Conservation (phyloP, 257 asterid genomes). For the Lithospermum erythrorhizon region DNA sequence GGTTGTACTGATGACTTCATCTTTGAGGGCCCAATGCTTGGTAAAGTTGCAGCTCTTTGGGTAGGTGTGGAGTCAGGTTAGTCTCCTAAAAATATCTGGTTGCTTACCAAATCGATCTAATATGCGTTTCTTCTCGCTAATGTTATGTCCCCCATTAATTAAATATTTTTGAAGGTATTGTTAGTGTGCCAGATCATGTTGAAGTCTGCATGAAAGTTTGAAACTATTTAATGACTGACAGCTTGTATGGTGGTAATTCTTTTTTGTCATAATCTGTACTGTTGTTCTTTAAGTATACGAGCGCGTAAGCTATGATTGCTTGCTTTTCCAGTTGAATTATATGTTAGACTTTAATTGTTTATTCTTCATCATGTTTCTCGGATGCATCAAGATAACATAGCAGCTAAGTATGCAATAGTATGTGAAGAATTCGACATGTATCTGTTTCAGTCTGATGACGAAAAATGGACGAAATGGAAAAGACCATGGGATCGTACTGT, state of each 20-base stretch:
- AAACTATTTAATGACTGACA: neutral
- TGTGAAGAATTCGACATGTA: too few relatives aligned
- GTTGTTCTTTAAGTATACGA: too few relatives aligned
- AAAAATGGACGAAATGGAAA: neutral
- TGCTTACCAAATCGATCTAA: neutral
- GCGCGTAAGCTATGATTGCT: too few relatives aligned
- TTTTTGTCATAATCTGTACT: neutral
- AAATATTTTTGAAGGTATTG: too few relatives aligned
- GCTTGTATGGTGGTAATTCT: neutral
- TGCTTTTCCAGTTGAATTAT: too few relatives aligned
- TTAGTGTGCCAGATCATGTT: too few relatives aligned
- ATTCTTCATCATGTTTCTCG: too few relatives aligned
- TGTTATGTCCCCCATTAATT: neutral
- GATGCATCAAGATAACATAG: too few relatives aligned
- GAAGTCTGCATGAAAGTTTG: too few relatives aligned
- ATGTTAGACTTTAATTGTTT: too few relatives aligned
- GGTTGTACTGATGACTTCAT: slow-evolving; percentile 63
- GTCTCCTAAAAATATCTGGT: slow-evolving; percentile 2
- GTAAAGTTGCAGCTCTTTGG: slow-evolving; percentile 68
- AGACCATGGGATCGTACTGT: neutral
- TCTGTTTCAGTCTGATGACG: neutral
- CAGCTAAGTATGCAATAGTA: too few relatives aligned
- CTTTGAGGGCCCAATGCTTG: slow-evolving; percentile 67
- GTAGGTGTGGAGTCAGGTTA: slow-evolving; percentile 74
- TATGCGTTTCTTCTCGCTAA: neutral